Evolutionary conservation across 768 basidiomycete species (phyloP).

Genomic region (Kwoniella europaea): DNA sequence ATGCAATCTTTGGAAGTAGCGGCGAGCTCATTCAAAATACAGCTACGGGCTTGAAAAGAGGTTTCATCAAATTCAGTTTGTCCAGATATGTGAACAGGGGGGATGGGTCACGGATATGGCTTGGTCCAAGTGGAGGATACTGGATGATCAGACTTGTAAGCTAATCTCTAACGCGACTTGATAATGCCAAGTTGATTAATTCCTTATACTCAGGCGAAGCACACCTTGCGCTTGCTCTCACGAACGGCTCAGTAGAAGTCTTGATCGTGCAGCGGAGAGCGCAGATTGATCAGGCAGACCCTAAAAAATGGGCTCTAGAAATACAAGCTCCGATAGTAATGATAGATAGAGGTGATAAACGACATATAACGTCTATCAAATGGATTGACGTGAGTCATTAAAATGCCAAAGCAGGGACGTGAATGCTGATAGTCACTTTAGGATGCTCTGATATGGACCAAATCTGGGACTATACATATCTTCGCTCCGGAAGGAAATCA

Average conservation of each 20-base stretch:
- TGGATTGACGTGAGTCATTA: slow-evolving; percentile 39
- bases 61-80: slow-evolving; percentile 12
- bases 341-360: slow-evolving; percentile 27
- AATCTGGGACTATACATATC: slow-evolving; percentile 41
- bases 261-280: slow-evolving; percentile 23
- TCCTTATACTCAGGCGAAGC: slow-evolving; percentile 16
- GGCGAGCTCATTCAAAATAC: neutral
- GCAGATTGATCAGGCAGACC: neutral
- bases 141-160: slow-evolving; percentile 32
- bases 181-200: neutral
- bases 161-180: neutral
- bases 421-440: neutral
- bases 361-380: slow-evolving; percentile 29
- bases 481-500: slow-evolving; percentile 12
- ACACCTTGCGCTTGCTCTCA: slow-evolving; percentile 29
- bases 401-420: neutral
- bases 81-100: slow-evolving; percentile 1
- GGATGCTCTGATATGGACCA: slow-evolving; percentile 43
- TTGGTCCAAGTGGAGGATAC: slow-evolving; percentile 38
- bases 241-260: slow-evolving; percentile 34
- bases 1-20: too few species aligned
- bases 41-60: slow-evolving; percentile 33
- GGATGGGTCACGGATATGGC: slow-evolving; percentile 36
- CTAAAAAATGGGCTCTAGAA: slow-evolving; percentile 16
- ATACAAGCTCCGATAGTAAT: slow-evolving; percentile 1